Base-by-base conservation (phyloP, 2,329 filamentous ascomycete species). In the Ascochyta viciae-villosae region DNA sequence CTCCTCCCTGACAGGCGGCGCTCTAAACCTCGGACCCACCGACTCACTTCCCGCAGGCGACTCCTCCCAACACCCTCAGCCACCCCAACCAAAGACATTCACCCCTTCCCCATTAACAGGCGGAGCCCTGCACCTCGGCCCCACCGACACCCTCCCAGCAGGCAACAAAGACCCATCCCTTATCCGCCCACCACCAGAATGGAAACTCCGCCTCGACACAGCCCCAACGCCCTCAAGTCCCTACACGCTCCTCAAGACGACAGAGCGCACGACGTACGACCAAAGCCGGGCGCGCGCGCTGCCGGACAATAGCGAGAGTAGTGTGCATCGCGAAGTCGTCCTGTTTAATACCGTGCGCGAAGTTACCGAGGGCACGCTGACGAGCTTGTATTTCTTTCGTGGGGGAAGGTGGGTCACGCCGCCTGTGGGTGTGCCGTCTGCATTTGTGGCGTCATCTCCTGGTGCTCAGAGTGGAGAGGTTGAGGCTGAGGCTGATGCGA, bases 161-260 rank as follows among this genome's bases (percentile, higher is more conserved):
- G 47, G 46, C 16, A 54, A 49, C 51, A 22, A 54, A 16, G 39
- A 5, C 43, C 16, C 12, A 1, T 16, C 43, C 10, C 1, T 37
- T 16, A 39, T 27, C 59, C 58, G 13, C 40, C 58, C 60, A 7
- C 58, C 69, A 5, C 62, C 67, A 29, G 47, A 72, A 49, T 87
- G 82, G 81, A 68, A 62, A n/a, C 65, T 88, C 15, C 74, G 78
- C 13, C 67, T 88, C 12, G 87, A 89, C 71, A 76, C 77, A 0
- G 54, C 76, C 26, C 67, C 78, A 3, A 89, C 83, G 0, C 66
- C 72, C 0, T 79, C 82, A 0, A 82, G 82, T 0, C 82, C 86
- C n/a, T 90, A 89, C 69, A 96, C 93, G 0, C 87, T 88, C 54
- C 90, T 90, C 79, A 98, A 99, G 76, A 98, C 94, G 0, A 95